A percentile compares a stretch with the other conserved stretches of the same genome.
Evolutionary conservation across 2,329 filamentous ascomycete species (phyloP).

Genomic region (Epichloe elymi): DNA sequence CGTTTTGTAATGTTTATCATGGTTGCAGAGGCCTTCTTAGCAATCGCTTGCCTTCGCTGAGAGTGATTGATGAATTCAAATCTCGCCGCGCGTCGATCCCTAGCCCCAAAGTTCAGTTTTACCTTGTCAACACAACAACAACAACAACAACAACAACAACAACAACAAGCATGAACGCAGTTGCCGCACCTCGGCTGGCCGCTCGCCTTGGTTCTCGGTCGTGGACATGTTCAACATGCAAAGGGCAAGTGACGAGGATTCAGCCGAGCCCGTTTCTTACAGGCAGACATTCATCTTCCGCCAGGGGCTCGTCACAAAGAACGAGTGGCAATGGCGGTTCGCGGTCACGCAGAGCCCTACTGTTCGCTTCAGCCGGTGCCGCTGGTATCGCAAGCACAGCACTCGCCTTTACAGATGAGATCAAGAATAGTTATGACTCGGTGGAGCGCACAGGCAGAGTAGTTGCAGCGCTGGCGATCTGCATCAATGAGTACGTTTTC

Average conservation of each 20-base stretch:
- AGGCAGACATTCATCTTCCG: conserved; percentile 18
- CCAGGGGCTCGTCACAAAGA: conserved; percentile 12
- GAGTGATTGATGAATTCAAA: conserved; percentile 3
- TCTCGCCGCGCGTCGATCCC: background rate
- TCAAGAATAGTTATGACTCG: conserved; percentile 63
- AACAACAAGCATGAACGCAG: conserved; percentile 24
- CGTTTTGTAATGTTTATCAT: conserved; percentile 3
- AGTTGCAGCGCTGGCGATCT: conserved; percentile 57
- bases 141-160: too few relatives aligned
- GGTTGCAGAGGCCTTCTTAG: conserved; percentile 3
- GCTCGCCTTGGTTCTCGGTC: conserved; percentile 24
- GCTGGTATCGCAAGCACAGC: conserved; percentile 34
- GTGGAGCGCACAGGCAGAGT: conserved; percentile 70
- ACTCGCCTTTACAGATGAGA: conserved; percentile 50
- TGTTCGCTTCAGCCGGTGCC: conserved; percentile 39
- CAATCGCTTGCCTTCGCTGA: conserved; percentile 4
- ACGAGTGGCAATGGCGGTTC: conserved; percentile 7
- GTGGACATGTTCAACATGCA: conserved; percentile 36
- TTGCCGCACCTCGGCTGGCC: conserved; percentile 25
- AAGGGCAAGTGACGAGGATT: conserved; percentile 23
- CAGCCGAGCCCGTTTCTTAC: conserved; percentile 16
- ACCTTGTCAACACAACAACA: conserved; percentile 6
- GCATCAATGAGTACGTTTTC: conserved; percentile 66
- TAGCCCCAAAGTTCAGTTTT: background rate
- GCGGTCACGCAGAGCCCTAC: conserved; percentile 19